Conservation (phyloP, 305 asterid species). For the Fraxinus sp. region DNA sequence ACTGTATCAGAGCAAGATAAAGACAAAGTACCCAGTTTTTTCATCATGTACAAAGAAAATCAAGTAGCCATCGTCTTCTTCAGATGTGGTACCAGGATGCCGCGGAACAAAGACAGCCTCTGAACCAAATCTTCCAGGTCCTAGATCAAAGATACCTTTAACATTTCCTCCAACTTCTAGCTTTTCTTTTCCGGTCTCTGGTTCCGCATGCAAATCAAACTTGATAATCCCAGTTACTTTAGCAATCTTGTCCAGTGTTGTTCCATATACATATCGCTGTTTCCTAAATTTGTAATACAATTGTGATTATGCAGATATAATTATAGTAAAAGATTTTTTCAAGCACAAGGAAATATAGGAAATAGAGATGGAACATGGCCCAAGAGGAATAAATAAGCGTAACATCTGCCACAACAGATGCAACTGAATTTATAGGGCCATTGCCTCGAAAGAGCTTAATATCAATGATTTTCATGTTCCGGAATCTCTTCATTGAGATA, state of each 20-base stretch:
- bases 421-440: neutral
- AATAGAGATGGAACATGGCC: neutral
- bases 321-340: neutral
- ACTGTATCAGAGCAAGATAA: neutral
- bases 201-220: slow-evolving; percentile 86
- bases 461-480: neutral
- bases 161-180: slow-evolving; percentile 93
- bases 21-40: slow-evolving; percentile 61
- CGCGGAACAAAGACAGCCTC: slow-evolving; percentile 90
- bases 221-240: slow-evolving; percentile 85
- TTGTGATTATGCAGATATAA: neutral
- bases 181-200: slow-evolving; percentile 70
- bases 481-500: neutral
- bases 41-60: slow-evolving; percentile 85
- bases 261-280: slow-evolving; percentile 84
- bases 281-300: slow-evolving; percentile 51
- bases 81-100: slow-evolving; percentile 61
- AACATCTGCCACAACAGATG: neutral
- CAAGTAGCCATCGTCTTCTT: slow-evolving; percentile 97
- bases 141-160: slow-evolving; percentile 78
- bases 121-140: slow-evolving; percentile 86
- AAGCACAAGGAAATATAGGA: neutral
- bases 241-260: slow-evolving; percentile 74
- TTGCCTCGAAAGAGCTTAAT: neutral
- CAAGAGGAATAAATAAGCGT: neutral